Evolutionary conservation across 2,329 filamentous ascomycete genomes (phyloP).

Genomic region (Amauroascus verrucosus): DNA sequence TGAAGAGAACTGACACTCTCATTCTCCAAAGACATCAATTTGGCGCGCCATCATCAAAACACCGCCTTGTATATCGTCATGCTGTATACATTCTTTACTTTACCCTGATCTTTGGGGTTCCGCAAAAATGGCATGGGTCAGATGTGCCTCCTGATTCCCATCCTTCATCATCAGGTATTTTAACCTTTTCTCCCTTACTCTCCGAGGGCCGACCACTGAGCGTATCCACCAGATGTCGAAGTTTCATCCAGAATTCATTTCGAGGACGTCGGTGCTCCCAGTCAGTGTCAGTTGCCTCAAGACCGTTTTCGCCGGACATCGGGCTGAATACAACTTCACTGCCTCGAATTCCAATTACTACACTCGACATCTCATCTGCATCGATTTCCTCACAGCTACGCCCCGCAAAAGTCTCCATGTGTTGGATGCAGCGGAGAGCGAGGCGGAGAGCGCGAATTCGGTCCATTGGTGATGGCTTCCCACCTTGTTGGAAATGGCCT

Average conservation of each 20-base stretch:
- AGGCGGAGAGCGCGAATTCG: conserved; percentile 83
- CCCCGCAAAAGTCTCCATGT: conserved; percentile 67
- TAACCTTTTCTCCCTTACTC: conserved; percentile 15
- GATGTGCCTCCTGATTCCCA: conserved; percentile 10
- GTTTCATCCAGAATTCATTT: conserved; percentile 70
- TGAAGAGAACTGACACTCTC: too few species aligned
- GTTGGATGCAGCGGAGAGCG: conserved; percentile 87
- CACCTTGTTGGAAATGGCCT: conserved; percentile 89
- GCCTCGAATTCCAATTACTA: conserved; percentile 86
- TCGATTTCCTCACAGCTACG: conserved; percentile 58
- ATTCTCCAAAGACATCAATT: too few species aligned
- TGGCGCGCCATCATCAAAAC: too few species aligned
- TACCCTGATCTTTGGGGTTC: conserved; percentile 1
- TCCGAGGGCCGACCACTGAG: conserved; percentile 58
- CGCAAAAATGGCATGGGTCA: conserved; percentile 4
- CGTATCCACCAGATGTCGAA: conserved; percentile 75
- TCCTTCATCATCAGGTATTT: conserved; percentile 20
- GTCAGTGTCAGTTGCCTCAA: conserved; percentile 81
- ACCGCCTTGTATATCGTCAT: too few species aligned
- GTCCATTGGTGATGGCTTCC: conserved; percentile 90
- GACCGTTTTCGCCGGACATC: conserved; percentile 51
- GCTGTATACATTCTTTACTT: too few species aligned
- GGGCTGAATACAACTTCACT: conserved; percentile 79
- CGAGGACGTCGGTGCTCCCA: conserved; percentile 83
- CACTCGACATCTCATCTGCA: conserved; percentile 60